Evolutionary conservation across 257 asterid genomes (phyloP).

Genomic region (Cruciata laevipes): DNA sequence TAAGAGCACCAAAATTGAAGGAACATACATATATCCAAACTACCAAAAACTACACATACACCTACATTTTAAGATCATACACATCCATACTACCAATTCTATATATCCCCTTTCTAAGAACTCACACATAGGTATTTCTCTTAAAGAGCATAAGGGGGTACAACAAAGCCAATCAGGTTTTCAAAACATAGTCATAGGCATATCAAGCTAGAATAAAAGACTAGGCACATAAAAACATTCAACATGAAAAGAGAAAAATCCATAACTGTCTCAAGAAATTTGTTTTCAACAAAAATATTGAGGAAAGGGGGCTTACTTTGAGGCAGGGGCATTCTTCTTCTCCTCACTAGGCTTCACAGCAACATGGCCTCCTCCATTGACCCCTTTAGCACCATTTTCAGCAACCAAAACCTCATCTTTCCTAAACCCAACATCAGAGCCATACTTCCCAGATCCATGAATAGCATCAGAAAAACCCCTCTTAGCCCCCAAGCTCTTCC

Average conservation of each 20-base stretch:
- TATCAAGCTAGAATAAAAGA: background rate
- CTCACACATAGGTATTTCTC: background rate
- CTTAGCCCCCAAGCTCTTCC: slow-evolving; percentile 52
- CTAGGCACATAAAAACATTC: background rate
- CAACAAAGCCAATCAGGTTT: too few relatives aligned
- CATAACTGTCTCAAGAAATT: background rate
- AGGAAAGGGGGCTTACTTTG: slow-evolving; percentile 39
- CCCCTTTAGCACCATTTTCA: slow-evolving; percentile 23
- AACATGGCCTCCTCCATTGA: slow-evolving; percentile 15
- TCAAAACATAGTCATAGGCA: too few relatives aligned
- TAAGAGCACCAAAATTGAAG: background rate
- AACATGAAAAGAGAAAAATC: background rate
- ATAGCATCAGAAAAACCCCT: slow-evolving; percentile 74
- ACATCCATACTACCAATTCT: too few relatives aligned
- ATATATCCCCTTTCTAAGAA: too few relatives aligned
- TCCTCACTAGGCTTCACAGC: slow-evolving; percentile 32
- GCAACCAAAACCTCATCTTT: slow-evolving; percentile 26
- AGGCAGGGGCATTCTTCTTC: slow-evolving; percentile 54
- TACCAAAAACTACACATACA: too few relatives aligned
- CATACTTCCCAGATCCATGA: slow-evolving; percentile 57
- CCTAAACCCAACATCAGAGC: slow-evolving; percentile 45
- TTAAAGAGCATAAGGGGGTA: background rate
- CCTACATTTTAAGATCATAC: too few relatives aligned
- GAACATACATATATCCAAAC: too few relatives aligned
- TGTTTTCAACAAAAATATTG: background rate